Conservation (phyloP, 2,329 filamentous ascomycete genomes). For the Pezicula radicicola region DNA sequence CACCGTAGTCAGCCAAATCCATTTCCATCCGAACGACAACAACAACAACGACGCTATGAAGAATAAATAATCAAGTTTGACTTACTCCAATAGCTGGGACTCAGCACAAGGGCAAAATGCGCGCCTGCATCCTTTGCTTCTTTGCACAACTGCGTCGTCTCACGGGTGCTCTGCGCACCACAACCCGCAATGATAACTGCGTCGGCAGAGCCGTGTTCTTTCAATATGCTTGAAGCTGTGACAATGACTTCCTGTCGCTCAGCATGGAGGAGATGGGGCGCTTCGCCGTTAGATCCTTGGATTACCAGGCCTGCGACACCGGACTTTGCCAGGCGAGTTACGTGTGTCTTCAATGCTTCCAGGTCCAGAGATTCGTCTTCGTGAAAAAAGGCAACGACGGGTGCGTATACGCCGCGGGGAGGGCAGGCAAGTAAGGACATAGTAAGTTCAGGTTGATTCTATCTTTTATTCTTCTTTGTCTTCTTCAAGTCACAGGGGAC, state of each 20-base stretch:
- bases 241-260: constrained; percentile 62
- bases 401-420: constrained; percentile 52
- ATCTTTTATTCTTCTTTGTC: too few species aligned
- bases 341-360: constrained; percentile 46
- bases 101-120: constrained; percentile 65
- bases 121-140: constrained; percentile 63
- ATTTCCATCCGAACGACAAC: too few species aligned
- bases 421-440: neutral
- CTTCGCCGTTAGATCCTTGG: constrained; percentile 73
- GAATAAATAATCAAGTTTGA: too few species aligned
- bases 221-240: constrained; percentile 57
- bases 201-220: constrained; percentile 49
- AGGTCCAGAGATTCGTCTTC: constrained; percentile 52
- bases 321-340: constrained; percentile 56
- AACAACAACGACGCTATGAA: too few species aligned
- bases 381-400: constrained; percentile 61
- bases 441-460: too few species aligned
- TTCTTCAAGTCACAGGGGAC: too few species aligned
- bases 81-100: constrained; percentile 61
- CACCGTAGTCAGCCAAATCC: too few species aligned
- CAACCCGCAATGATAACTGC: constrained; percentile 68
- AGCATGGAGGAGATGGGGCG: constrained; percentile 64
- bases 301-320: constrained; percentile 66
- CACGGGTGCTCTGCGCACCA: constrained; percentile 64
- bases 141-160: constrained; percentile 62